Base-by-base conservation (phyloP, 192 early-diverging fungal species). In the Coemansia sp. region DNA sequence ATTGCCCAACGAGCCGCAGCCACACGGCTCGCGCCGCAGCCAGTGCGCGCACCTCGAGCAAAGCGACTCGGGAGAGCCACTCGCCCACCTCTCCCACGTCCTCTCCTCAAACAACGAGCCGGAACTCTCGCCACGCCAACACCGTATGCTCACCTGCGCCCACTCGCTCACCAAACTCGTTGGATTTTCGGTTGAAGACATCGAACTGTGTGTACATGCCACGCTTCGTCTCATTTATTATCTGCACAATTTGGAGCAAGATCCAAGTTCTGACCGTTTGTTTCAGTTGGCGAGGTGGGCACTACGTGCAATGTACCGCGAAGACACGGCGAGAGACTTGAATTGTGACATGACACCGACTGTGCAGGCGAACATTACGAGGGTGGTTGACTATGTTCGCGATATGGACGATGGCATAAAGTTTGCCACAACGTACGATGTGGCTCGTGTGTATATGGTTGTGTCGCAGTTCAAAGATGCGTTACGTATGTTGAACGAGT, bases 271-370 rank as follows among this genome's bases (percentile, higher is more conserved):
- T 6, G 62, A 67, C 2, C 16, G 17, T 19, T 58, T 60, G 57
- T 62, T 62, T 19, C 58, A 69, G 55, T 60, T 55, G 37, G 55
- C 67, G 2, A 35, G 75, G 56, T 78, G 75, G 75, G 55, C 50
- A 3, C 64, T 78, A 43, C 69, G 75, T 6, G 51, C 75, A 25
- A 67, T 67, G 38, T 78, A 78, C 60, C 67, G 75, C 43, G 75
- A 78, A 51, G 75, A 78, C 19, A 67, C 68, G 9, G 31, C 57
- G 9, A 67, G 75, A 35, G 31, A 35, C 31, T 35, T 35, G 31
- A 6, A 35, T 35, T 35, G 31, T 8, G 0, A 7, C 8, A 1
- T 35, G 31, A 35, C 31, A 2, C 48, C 72, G 11, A 35, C 62
- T 2, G 22, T 73, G 47, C 67, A 63, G 5, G 67, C 67, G 6